These are phyloP conservation scores for Alloascoidea hylecoeti DNA, from an alignment of 805 yeast genomes.

Conservation along the genomic window DNA sequence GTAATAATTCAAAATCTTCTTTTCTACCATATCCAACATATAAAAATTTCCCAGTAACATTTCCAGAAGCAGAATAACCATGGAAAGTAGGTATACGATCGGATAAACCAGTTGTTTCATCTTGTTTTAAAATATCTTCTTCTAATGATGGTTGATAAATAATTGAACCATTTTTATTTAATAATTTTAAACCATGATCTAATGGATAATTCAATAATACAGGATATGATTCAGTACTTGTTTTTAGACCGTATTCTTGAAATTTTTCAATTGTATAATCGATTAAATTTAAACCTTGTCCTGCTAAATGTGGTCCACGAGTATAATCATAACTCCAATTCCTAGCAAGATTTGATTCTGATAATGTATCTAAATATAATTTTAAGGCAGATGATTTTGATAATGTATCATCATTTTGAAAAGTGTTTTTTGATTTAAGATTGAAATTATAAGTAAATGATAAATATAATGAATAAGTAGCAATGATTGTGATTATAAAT, in stretches of 20 bases:
- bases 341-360: conserved; percentile 7
- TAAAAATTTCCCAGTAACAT: conserved; percentile 50
- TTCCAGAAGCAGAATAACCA: conserved; percentile 66
- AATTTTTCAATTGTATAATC: conserved; percentile 48
- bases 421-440: too few relatives aligned
- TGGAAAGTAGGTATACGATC: conserved; percentile 57
- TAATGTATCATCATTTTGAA: too few relatives aligned
- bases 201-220: conserved; percentile 53
- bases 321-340: conserved; percentile 43
- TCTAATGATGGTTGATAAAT: conserved; percentile 37
- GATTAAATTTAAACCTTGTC: conserved; percentile 20
- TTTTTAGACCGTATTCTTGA: conserved; percentile 41
- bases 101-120: conserved; percentile 29
- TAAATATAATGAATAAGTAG: too few relatives aligned
- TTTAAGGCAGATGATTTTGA: conserved; percentile 23
- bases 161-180: conserved; percentile 14
- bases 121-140: conserved; percentile 38
- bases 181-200: conserved; percentile 33
- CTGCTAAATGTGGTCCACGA: conserved; percentile 42
- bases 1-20: conserved; percentile 40
- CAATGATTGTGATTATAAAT: too few relatives aligned
- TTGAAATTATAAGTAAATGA: too few relatives aligned
- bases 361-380: conserved; percentile 2
- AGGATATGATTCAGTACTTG: conserved; percentile 41
- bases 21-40: conserved; percentile 59